Base-by-base conservation (phyloP, 176 grass and related monocot genomes). In the Olyra latifolia region DNA sequence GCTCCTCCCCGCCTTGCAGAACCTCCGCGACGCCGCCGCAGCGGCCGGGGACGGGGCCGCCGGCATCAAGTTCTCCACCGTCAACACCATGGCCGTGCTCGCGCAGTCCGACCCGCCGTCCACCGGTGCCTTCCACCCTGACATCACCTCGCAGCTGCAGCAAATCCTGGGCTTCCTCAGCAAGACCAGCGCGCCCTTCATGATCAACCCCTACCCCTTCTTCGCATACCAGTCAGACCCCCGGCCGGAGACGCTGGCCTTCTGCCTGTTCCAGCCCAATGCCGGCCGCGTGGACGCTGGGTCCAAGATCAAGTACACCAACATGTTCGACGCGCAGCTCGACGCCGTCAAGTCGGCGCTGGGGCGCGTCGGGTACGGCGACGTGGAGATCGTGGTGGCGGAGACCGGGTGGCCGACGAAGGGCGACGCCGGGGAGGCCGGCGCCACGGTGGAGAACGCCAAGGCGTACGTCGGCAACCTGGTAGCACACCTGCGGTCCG, bases 311-410 rank as follows among this genome's bases (percentile, higher is more conserved):
- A 89, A 45, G 44, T 98, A 98, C 84, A 84, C 88, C 83, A 98
- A 98, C 92, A 98, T 98, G 95, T 98, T 98, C 90, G 95, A 98
- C 76, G 95, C 95, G 77, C 95, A 98, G 84, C 69, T 98, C 6
- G 95, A 98, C 74, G 95, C 92, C 41, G 90, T 98, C 7, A 85
- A 71, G 69, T 87, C 95, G 1, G 95, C 95, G 17, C 75, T 98
- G 41, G 38, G 45, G 8, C 74, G 88, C 1, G 71, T 77, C 25
- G 92, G 92, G 6, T 98, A 87, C 89, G 73, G 90, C 0, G n/a
- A 11, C 64, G 87, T 81, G 15, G 90, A 93, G 3, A 79, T 98
- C 76, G 88, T 98, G n/a, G 95, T 98, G 19, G 95, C 95, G 7
- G 95, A 98, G 90, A 98, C 95, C 0, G 95, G 95, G 11, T 98